Evolutionary conservation across 768 basidiomycete genomes (phyloP), one percentile per base, ranked within the genome.

Genomic region (Lactarius vividus): DNA sequence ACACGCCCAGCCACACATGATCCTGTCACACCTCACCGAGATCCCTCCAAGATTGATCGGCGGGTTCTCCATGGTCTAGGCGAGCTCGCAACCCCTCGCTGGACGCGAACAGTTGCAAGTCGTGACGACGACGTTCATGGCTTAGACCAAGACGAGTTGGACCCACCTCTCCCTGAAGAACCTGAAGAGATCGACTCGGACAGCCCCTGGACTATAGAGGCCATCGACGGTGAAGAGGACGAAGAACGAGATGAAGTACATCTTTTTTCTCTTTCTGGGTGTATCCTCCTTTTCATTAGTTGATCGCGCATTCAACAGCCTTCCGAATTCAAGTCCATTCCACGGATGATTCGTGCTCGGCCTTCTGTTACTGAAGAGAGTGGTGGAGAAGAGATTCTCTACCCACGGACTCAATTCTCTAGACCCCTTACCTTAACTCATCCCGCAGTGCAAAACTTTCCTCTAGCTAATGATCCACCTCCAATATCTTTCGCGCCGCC

Each of bases 11-110:
- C 75, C 35, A 69, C 76, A 46, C 75, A 75, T 57, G 85, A 88
- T 68, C 87, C 88, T 20, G 77, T 85, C 42, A 91, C 92, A 0
- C 92, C 92, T 10, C 87, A 83, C 39, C 83, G 85, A 65, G 88
- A 94, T 77, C 89, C 91, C 26, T 85, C 91, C 26, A 75, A 79
- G 70, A 94, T 94, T 67, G 95, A 98, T 79, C 83, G 97, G 64
- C 83, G 86, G 20, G 90, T 87, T 42, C 85, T 98, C 46, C 86
- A 98, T 61, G 97, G 97, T 29, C 91, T 98, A 6, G 97, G 97
- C 42, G 97, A 99, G 77, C 85, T 98, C 37, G 81, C 94, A 23
- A 99, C 97, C n/a, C 97, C 97, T 57, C 85, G 95, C 67, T 99
- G 95, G 96, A 83, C 84, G 66, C 84, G 84, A 73, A 75, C 78